Conservation (phyloP, 441 rosid species). For the Populus hybrid region DNA sequence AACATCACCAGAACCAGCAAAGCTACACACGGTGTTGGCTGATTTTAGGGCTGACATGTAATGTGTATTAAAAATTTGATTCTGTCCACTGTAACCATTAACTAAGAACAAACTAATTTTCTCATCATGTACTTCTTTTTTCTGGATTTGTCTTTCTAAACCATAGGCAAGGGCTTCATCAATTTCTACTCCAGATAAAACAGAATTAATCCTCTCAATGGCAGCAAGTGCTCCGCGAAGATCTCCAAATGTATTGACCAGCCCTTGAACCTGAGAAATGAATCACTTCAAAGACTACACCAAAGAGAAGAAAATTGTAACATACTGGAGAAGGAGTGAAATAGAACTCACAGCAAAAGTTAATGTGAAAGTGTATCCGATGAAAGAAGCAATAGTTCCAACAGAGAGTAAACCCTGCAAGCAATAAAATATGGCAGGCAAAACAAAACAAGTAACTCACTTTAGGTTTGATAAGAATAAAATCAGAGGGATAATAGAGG, state of each 20-base stretch:
- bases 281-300: slow-evolving; percentile 14
- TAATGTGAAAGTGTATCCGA: slow-evolving; percentile 91
- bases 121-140: slow-evolving; percentile 49
- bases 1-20: slow-evolving; percentile 81
- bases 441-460: background rate
- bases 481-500: background rate
- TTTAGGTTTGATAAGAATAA: background rate
- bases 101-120: slow-evolving; percentile 52
- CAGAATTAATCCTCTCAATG: slow-evolving; percentile 81
- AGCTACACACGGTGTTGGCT: slow-evolving; percentile 42
- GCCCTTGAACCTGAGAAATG: slow-evolving; percentile 79
- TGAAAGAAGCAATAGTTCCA: slow-evolving; percentile 87
- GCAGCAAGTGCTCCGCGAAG: slow-evolving; percentile 87
- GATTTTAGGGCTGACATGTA: slow-evolving; percentile 79
- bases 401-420: slow-evolving; percentile 87
- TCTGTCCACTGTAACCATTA: slow-evolving; percentile 45
- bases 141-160: slow-evolving; percentile 72
- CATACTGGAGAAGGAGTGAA: slow-evolving; percentile 18
- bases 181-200: slow-evolving; percentile 68
- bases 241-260: slow-evolving; percentile 93
- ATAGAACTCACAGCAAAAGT: slow-evolving; percentile 78
- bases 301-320: slow-evolving; percentile 15
- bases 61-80: slow-evolving; percentile 37
- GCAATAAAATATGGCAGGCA: slow-evolving; percentile 4
- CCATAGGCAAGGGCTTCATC: slow-evolving; percentile 94